Percentiles rank a stretch among this genome's conserved stretches.
phyloP scores from a whole-genome alignment of 2,329 filamentous ascomycete species.

The Fusarium duplospermum region DNA sequence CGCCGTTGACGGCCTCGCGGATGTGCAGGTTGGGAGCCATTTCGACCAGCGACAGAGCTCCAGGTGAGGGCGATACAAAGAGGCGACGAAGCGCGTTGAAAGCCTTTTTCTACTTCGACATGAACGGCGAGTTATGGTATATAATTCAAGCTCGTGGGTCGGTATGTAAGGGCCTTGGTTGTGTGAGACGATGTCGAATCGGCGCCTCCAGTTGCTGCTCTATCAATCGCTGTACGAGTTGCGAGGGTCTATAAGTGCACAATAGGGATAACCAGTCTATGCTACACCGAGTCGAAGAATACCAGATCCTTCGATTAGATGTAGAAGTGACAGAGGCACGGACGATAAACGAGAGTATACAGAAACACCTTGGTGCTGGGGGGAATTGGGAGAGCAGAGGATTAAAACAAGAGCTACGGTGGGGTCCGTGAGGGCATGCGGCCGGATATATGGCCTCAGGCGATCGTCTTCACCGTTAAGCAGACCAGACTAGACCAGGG shows the following conservation, averaged over 20 bases:
- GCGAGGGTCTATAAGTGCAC: conserved; percentile 9
- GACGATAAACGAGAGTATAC: conserved; percentile 34
- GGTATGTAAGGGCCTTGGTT: conserved; percentile 2
- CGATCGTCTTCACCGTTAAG: conserved; percentile 35
- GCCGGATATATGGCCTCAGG: conserved; percentile 42
- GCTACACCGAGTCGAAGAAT: conserved; percentile 35
- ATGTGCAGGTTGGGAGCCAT: conserved; percentile 57
- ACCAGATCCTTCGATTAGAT: conserved; percentile 38
- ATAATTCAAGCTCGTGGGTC: conserved; percentile 11
- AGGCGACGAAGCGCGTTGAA: conserved; percentile 43
- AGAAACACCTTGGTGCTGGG: conserved; percentile 8
- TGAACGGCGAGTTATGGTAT: conserved; percentile 25
- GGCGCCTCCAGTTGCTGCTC: conserved; percentile 15
- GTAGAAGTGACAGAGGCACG: conserved; percentile 8
- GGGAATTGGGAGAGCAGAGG: conserved; percentile 32
- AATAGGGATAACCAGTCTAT: conserved; percentile 9
- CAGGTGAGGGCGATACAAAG: conserved; percentile 16
- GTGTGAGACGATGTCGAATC: neutral
- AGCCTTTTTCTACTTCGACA: conserved; percentile 41
- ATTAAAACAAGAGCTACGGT: conserved; percentile 42
- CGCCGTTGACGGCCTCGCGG: conserved; percentile 48
- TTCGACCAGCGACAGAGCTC: conserved; percentile 46
- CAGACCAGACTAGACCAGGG: conserved; percentile 23
- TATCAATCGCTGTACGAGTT: conserved; percentile 3
- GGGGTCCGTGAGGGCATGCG: conserved; percentile 39